Evolutionary conservation across 306 rosid species (phyloP).

Genomic region (Rosa persica): DNA sequence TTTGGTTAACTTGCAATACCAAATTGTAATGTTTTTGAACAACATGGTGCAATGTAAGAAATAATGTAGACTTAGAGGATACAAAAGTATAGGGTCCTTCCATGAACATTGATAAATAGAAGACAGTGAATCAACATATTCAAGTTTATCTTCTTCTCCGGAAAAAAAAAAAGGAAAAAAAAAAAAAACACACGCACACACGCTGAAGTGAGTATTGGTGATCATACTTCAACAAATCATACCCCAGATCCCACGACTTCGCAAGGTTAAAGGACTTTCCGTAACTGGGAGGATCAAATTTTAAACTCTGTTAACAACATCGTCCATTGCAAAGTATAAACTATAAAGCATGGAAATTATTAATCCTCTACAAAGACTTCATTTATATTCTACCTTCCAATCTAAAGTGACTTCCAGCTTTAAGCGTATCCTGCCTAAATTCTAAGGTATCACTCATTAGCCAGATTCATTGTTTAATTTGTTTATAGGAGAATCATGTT

Average conservation of each 20-base stretch:
- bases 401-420: background rate
- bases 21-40: too few species aligned
- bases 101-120: background rate
- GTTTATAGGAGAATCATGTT: background rate
- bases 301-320: background rate
- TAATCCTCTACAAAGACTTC: background rate
- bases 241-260: too few species aligned
- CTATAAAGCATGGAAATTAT: background rate
- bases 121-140: background rate
- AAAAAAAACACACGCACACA: too few species aligned
- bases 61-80: too few species aligned
- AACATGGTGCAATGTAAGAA: background rate
- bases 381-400: background rate
- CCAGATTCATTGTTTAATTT: slow-evolving; percentile 1
- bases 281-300: too few species aligned
- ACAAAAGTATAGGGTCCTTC: background rate
- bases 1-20: too few species aligned
- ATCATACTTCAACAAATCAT: background rate
- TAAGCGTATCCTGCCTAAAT: background rate
- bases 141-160: too few species aligned
- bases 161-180: too few species aligned
- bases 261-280: too few species aligned
- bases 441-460: background rate
- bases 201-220: background rate
- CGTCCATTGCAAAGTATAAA: background rate